Evolutionary conservation across 805 yeast species (phyloP).

Genomic region (Ogataea populi-albae): DNA sequence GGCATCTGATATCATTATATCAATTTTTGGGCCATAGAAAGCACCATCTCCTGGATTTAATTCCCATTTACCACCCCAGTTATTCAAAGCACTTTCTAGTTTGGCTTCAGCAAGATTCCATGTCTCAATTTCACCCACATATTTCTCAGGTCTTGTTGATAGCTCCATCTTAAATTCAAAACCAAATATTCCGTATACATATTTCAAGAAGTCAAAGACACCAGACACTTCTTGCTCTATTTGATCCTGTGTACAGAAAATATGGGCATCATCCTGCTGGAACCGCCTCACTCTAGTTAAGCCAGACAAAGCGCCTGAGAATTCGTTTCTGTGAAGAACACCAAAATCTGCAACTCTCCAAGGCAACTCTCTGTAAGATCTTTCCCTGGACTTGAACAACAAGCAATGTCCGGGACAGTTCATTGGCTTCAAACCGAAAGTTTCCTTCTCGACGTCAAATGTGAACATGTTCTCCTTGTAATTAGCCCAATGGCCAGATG

Average conservation of each 20-base stretch:
- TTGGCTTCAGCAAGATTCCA: conserved; percentile 91
- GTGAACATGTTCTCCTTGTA: conserved; percentile 97
- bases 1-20: conserved; percentile 92
- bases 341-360: conserved; percentile 99
- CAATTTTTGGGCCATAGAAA: conserved; percentile 93
- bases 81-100: conserved; percentile 76
- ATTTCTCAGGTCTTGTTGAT: conserved; percentile 96
- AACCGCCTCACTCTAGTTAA: conserved; percentile 97
- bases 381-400: conserved; percentile 85
- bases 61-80: conserved; percentile 91
- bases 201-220: conserved; percentile 81
- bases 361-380: conserved; percentile 95
- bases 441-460: conserved; percentile 95
- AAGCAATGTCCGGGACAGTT: conserved; percentile 92
- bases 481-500: conserved; percentile 98
- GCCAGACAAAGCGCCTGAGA: conserved; percentile 90
- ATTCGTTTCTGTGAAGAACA: conserved; percentile 95
- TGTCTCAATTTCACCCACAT: conserved; percentile 88
- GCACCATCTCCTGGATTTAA: conserved; percentile 98
- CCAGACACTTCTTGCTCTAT: conserved; percentile 81
- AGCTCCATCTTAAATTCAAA: conserved; percentile 95
- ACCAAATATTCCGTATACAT: conserved; percentile 87
- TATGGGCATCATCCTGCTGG: conserved; percentile 99
- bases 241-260: conserved; percentile 91
- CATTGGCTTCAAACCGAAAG: conserved; percentile 92